Conservation (phyloP, 768 basidiomycete genomes). For the Hypholoma sublateritium region DNA sequence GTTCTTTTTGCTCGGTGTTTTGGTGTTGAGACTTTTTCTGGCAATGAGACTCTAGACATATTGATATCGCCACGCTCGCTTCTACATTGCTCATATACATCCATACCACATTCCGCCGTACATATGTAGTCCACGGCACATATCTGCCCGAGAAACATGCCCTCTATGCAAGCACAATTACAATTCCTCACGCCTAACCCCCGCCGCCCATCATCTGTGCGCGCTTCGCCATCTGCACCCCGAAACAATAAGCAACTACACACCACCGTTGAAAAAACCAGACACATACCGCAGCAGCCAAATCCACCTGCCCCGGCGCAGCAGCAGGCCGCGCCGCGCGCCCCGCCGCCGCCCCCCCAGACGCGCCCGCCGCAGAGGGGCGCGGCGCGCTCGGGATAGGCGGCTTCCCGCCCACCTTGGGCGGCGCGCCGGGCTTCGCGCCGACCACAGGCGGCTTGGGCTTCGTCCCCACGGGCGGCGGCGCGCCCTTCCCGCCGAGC, state of each 20-base stretch:
- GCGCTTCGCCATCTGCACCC: conserved; percentile 68
- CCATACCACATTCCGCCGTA: no score
- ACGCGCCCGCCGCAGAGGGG: conserved; percentile 29
- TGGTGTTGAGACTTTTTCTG: no score
- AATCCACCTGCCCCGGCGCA: conserved; percentile 66
- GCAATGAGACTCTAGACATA: no score
- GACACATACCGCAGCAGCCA: conserved; percentile 76
- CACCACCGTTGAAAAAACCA: no score
- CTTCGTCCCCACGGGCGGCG: conserved; percentile 64
- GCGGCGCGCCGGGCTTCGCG: conserved; percentile 36
- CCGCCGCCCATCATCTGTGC: conserved; percentile 64
- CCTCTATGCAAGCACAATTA: no score
- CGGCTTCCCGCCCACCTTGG: conserved; percentile 56
- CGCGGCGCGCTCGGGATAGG: conserved; percentile 59
- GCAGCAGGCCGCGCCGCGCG: conserved; percentile 40
- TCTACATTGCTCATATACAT: no score
- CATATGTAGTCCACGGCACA: no score
- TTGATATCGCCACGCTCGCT: no score
- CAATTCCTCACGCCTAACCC: conserved; percentile 29
- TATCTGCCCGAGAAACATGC: no score
- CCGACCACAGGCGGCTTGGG: conserved; percentile 58
- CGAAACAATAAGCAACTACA: background rate
- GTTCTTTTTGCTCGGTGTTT: no score
- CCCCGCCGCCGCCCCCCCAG: conserved; percentile 28
- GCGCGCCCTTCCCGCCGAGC: conserved; percentile 50